Base-by-base conservation (phyloP, 768 basidiomycete genomes). In the Naganishia friedmannii region DNA sequence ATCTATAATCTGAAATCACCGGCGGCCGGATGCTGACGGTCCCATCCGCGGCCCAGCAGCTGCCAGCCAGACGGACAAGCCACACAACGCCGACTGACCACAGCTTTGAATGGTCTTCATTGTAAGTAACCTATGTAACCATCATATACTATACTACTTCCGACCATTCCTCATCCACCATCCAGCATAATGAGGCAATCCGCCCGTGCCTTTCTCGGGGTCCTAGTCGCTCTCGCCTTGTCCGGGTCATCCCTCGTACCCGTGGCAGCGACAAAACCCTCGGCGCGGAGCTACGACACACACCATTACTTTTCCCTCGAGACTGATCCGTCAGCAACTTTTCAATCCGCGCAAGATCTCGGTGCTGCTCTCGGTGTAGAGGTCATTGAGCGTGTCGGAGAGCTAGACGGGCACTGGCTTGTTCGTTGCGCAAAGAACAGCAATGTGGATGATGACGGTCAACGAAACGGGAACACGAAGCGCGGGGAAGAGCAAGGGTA, bases 371-470 rank as follows among this genome's bases (percentile, higher is more conserved):
- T 98, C 13, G 88, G 88, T 17, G 88, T 92, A 26, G 89, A 97
- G 81, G 83, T 96, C 57, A 89, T 98, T 68, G 92, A 94, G 77
- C 89, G 87, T 74, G 89, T 88, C 29, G 93, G 96, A 63, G 89
- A 93, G 77, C 86, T 99, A 6, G 77, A 81, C 32, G 84, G 91
- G 67, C 85, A 90, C 81, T 99, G 91, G 90, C 83, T 99, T 21
- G 88, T 96, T 54, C 86, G 91, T 29, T 82, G 84, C 51, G 63
- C 57, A 23, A 32, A 72, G 32, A 29, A 45, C 34, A 53, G 39
- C 13, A 71, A 37, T 9, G 66, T 15, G 34, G 63, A 28, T 46
- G 72, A 60, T 48, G 65, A 75, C 39, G 79, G 83, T 74, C 42
- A 10, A 13, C 7, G 79, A 79, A 72, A 82, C 83, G 73, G 72